These are phyloP conservation scores for Exophiala spinifera DNA, from an alignment of 2,329 filamentous ascomycete species.

Conservation along the genomic window DNA sequence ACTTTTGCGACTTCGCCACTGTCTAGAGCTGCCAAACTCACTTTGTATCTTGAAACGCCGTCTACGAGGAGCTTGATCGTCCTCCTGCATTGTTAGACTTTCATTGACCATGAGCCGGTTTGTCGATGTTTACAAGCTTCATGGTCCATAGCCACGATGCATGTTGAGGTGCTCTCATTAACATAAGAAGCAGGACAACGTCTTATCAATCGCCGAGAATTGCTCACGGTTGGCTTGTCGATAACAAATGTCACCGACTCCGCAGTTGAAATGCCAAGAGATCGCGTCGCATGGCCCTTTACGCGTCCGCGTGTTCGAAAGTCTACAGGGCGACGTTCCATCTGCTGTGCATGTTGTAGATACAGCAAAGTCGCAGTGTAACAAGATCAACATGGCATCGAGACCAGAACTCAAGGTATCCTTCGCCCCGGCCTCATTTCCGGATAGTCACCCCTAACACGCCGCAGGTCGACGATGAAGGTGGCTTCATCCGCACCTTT, in stretches of 20 bases:
- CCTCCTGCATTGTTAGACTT: constrained; percentile 9
- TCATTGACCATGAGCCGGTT: background rate
- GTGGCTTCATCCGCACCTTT: constrained; percentile 95
- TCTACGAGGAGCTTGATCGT: constrained; percentile 8
- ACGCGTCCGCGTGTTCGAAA: background rate
- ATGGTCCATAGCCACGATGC: too few species aligned
- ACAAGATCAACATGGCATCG: constrained; percentile 57
- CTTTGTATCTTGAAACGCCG: constrained; percentile 20
- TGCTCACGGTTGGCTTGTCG: too few species aligned
- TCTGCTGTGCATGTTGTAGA: background rate
- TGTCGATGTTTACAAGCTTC: too few species aligned
- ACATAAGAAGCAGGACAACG: too few species aligned
- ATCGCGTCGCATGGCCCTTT: background rate
- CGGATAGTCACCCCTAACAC: constrained; percentile 15
- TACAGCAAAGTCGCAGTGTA: background rate
- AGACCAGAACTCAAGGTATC: constrained; percentile 68
- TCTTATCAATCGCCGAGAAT: too few species aligned
- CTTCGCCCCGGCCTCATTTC: background rate
- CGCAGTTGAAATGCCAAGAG: background rate
- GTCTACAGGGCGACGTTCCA: background rate
- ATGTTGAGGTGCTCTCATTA: too few species aligned
- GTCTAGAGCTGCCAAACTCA: constrained; percentile 18
- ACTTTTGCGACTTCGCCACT: constrained; percentile 44
- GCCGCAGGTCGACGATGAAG: constrained; percentile 84
- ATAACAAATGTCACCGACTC: too few species aligned